Conservation (phyloP, 2,329 filamentous ascomycete genomes). For the Colletotrichum noveboracense region DNA sequence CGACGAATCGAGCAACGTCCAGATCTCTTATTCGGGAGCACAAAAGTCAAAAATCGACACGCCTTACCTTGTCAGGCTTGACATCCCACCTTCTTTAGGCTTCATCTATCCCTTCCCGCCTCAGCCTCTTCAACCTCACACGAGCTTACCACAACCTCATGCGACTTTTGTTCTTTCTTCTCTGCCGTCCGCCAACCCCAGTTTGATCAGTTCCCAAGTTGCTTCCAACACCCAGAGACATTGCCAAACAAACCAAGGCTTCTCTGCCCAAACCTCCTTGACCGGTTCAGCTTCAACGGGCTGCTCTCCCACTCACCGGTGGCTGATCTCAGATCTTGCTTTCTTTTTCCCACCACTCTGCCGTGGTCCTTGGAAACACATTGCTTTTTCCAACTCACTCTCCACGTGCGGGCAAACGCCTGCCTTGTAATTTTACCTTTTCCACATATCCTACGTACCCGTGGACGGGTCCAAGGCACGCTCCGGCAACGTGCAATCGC, state of each 20-base stretch:
- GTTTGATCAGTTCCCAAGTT: background rate
- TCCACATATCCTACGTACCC: background rate
- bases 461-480: background rate
- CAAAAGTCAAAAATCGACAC: constrained; percentile 21
- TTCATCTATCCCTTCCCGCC: background rate
- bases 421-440: background rate
- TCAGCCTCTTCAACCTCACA: constrained; percentile 19
- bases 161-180: background rate
- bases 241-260: background rate
- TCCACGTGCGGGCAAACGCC: background rate
- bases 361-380: background rate
- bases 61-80: constrained; percentile 20
- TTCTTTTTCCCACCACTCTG: background rate
- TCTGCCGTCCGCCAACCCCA: background rate
- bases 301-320: background rate
- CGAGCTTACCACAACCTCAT: background rate
- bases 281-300: background rate
- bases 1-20: constrained; percentile 20
- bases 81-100: constrained; percentile 6
- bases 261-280: background rate
- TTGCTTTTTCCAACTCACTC: background rate
- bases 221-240: background rate
- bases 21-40: constrained; percentile 17
- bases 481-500: background rate
- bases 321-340: background rate